Conservation (phyloP, 805 yeast genomes). For the Yamadazyma kitorensis region DNA sequence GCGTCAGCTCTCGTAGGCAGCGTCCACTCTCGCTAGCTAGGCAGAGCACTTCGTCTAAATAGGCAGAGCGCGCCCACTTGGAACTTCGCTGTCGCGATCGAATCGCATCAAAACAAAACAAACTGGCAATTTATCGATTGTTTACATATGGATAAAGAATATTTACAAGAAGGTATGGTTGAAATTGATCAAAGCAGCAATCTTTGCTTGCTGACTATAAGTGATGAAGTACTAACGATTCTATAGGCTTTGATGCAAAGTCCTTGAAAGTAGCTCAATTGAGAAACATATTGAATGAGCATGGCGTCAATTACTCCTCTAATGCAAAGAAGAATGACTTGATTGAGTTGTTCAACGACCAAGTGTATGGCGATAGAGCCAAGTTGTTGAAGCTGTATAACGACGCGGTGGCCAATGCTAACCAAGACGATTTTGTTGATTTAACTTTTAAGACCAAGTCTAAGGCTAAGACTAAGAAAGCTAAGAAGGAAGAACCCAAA, state of each 20-base stretch:
- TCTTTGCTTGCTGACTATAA: background rate
- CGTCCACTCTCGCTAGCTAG: no score
- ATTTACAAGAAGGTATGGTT: slow-evolving; percentile 21
- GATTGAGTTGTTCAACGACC: slow-evolving; percentile 53
- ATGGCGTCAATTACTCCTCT: slow-evolving; percentile 59
- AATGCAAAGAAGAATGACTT: slow-evolving; percentile 68
- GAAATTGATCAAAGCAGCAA: background rate
- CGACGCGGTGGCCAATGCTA: slow-evolving; percentile 4
- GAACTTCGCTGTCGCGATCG: no score
- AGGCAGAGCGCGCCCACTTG: no score
- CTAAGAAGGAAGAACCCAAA: slow-evolving; percentile 4
- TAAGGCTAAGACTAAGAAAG: slow-evolving; percentile 3
- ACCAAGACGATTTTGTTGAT: slow-evolving; percentile 7
- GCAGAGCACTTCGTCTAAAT: no score
- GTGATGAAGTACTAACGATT: no score
- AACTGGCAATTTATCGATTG: no score
- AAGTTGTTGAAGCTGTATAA: slow-evolving; percentile 32
- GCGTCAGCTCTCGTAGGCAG: no score
- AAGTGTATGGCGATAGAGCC: slow-evolving; percentile 50
- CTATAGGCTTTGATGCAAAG: slow-evolving; percentile 62
- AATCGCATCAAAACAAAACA: no score
- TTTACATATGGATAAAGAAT: no score
- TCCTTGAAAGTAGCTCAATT: slow-evolving; percentile 66
- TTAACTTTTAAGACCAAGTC: slow-evolving; percentile 3
- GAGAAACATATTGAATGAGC: slow-evolving; percentile 59